Base-by-base conservation (phyloP, 192 early-diverging fungal species). In the Coemansia sp. region DNA sequence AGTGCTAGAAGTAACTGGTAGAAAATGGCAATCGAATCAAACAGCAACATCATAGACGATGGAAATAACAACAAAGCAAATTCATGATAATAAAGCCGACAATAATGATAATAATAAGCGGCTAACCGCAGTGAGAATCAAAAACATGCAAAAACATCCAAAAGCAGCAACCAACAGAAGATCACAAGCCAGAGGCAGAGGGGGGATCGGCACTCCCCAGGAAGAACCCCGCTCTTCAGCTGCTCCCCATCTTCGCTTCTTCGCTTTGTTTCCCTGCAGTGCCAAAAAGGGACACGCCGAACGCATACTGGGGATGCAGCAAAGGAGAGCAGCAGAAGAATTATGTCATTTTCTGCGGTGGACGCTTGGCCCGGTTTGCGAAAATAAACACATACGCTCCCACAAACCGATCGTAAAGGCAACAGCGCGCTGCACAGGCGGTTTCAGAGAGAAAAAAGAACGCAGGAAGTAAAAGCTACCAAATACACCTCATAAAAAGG, bases 301-400 rank as follows among this genome's bases (percentile, higher is more conserved):
- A 61, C 50, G 47, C 59, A 56, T 56, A 57, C 52, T 49, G 48
- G 48, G 41, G 56, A 63, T 65, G 69, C 63, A 56, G 48, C n/a
- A 10, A 16, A 23, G 57, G 18, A 38, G 19, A 59, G 57, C 56
- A 26, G 63, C 38, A 59, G 42, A 48, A 38, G 40, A 48, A 75
- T 75, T 75, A 75, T 75, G 73, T 75, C 73, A 75, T 61, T 67
- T 61, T 41, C 65, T 59, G 39, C 13, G 37, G 37, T 41, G 32
- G 23, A 26, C 54, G 54, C 32, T 56, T 26, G 54, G 19, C n/a
- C 54, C 26, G 37, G 39, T n/a, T 16, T 40, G 39, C 38, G 26
- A 59, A 59, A 59, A n/a, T 39, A 10, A 59, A 41, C 26, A 26
- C 26, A 26, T 26, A 26, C 26, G 3, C 26, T 26, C 26, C 26